Evolutionary conservation across 2,329 filamentous ascomycete genomes (phyloP), one percentile per base, ranked within the genome.

Genomic region (Cladosporium sp.): DNA sequence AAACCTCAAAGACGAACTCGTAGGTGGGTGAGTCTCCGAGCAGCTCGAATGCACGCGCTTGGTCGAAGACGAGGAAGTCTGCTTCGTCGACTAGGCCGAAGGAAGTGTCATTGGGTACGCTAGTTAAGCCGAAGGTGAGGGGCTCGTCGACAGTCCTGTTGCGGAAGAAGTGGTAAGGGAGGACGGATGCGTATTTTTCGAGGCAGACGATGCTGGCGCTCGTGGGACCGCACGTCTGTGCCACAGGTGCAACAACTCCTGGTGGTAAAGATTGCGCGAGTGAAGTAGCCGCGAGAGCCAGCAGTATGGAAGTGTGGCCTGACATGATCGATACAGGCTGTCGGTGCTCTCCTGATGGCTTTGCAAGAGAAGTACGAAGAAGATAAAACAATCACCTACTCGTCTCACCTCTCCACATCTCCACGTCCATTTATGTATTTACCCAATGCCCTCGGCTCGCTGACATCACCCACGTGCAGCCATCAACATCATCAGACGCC

Each of bases 131-230:
- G 66, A 77, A 78, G 18, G 72, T 72, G 24, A 71, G 74, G n/a
- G 74, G 66, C 18, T 72, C 71, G 12, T 65, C 58, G 30, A 52
- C 47, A 7, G 64, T 59, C 3, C 44, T 38, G 32, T 65, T 60
- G 21, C 78, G 75, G 66, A 74, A 77, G 72, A 80, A 80, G 65
- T 77, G 77, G 65, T 79, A 79, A 3, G 78, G 79, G 41, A 74
- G 64, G 5, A 75, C 74, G 4, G 74, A 70, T 10, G 66, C 78
- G 73, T 80, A 80, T 66, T 73, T 74, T 49, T 80, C 77, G 54
- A 81, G 69, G 66, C 78, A 80, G 51, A 78, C 74, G 24, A 79
- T 71, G 38, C 73, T 71, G 12, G 68, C 66, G 38, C 30, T 66
- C 15, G 44, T 54, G 5, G 68, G 68, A 4, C 68, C 68, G 55